phyloP scores from a whole-genome alignment of 2,329 filamentous ascomycete genomes.

The Alternaria conjuncta region DNA sequence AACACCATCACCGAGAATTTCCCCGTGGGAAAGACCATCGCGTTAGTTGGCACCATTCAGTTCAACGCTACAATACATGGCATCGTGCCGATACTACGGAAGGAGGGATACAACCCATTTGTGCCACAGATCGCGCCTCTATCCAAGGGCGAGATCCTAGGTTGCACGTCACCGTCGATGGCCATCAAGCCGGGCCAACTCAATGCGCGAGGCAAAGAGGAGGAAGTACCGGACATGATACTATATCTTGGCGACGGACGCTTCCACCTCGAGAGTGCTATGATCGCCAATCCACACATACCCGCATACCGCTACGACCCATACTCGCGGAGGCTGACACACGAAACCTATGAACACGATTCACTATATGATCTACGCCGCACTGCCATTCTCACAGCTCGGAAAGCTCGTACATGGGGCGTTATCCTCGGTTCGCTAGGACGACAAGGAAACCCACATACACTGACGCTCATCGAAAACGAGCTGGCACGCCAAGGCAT shows the following conservation, averaged over 20 bases:
- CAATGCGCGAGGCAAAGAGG: constrained; percentile 56
- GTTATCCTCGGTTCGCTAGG: constrained; percentile 92
- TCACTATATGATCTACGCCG: constrained; percentile 85
- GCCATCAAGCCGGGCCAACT: constrained; percentile 42
- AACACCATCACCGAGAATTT: constrained; percentile 91
- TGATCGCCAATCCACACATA: constrained; percentile 95
- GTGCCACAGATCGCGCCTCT: constrained; percentile 93
- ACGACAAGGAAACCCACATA: constrained; percentile 93
- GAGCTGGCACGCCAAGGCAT: constrained; percentile 74
- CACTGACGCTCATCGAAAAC: constrained; percentile 83
- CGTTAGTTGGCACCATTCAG: constrained; percentile 95
- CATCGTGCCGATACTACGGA: constrained; percentile 76
- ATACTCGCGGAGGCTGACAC: constrained; percentile 88
- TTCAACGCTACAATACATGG: constrained; percentile 98
- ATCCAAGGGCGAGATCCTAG: constrained; percentile 93
- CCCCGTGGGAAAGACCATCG: constrained; percentile 80
- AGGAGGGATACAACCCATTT: constrained; percentile 81
- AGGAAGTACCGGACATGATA: constrained; percentile 68
- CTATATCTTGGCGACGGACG: constrained; percentile 90
- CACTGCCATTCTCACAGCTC: constrained; percentile 77
- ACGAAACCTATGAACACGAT: constrained; percentile 88
- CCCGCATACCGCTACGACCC: constrained; percentile 97
- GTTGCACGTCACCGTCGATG: constrained; percentile 83
- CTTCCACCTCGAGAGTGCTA: constrained; percentile 96
- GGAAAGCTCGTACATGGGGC: constrained; percentile 85